These are phyloP conservation scores for Aspergillus udagawae DNA, from an alignment of 2,329 filamentous ascomycete species.

Conservation along the genomic window DNA sequence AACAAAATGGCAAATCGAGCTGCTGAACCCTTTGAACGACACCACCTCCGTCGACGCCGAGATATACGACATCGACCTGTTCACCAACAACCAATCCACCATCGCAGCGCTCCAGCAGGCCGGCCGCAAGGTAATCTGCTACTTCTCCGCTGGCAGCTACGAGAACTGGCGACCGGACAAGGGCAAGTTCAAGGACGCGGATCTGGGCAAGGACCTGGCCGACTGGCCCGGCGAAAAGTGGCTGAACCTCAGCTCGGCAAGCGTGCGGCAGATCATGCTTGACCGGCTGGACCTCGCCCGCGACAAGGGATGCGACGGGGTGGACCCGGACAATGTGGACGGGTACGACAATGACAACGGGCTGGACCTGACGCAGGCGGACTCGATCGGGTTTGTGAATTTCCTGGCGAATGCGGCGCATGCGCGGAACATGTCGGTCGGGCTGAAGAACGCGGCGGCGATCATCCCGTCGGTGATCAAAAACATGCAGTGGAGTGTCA, in stretches of 20 bases:
- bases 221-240: conserved; percentile 67
- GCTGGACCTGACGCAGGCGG: conserved; percentile 53
- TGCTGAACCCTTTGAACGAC: conserved; percentile 41
- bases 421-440: conserved; percentile 55
- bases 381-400: conserved; percentile 56
- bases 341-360: conserved; percentile 63
- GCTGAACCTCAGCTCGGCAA: conserved; percentile 56
- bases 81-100: conserved; percentile 47
- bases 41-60: conserved; percentile 48
- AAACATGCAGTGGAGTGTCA: conserved; percentile 62
- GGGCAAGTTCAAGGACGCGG: conserved; percentile 49
- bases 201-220: conserved; percentile 56
- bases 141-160: conserved; percentile 68
- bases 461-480: conserved; percentile 53
- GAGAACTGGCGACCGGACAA: conserved; percentile 62
- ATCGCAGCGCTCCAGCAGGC: conserved; percentile 48
- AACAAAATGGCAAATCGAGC: conserved; percentile 60
- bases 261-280: conserved; percentile 63
- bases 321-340: conserved; percentile 70
- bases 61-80: conserved; percentile 61
- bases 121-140: conserved; percentile 65
- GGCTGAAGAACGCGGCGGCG: conserved; percentile 64
- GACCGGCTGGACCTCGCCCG: conserved; percentile 56
- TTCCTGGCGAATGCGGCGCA: conserved; percentile 57
- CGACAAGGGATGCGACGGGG: conserved; percentile 62